Evolutionary conservation across 2,329 filamentous ascomycete genomes (phyloP), one percentile per base, ranked within the genome.

Genomic region (Lasiodiplodia hormozganensis): DNA sequence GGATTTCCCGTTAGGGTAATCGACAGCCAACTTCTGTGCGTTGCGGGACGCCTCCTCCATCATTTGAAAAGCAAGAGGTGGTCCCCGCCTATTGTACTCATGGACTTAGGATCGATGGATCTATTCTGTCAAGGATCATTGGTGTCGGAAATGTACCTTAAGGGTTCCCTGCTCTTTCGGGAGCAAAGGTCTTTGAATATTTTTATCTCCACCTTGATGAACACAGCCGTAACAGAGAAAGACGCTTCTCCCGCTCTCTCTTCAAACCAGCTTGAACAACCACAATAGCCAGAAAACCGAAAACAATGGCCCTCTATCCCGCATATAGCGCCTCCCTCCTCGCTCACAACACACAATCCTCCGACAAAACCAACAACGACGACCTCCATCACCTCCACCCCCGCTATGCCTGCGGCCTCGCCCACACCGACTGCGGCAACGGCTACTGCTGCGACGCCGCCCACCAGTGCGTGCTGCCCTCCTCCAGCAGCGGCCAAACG

Each of bases 361-460:
- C 21, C 11, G 8, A 11, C 12, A 11, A 52, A 8, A 43, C n/a
- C 23, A 8, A 52, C 23, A 52, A 28, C 21, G 38, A 43, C 38
- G 4, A 43, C 38, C 40, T n/a, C 62, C 34, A 25, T n/a, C 38
- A 25, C 34, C 60, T 36, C 28, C 25, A 36, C 53, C 38, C 40
- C 18, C 47, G 43, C 67, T 56, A 65, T n/a, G 36, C 65, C 47
- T 36, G 52, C 69, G 58, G 23, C 58, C 21, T 68, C 62, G 43
- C 56, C 53, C 28, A n/a, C 52, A 25, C 18, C 54, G 49, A 54
- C 64, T 31, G 53, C 49, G 56, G 56, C 23, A 60, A 47, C 56
- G 56, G 38, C 21, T 60, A 47, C 38, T 60, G 56, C 38, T 60
- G 56, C 56, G 23, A 21, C 38, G 16, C 21, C n/a, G 38, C 38